Base-by-base conservation (phyloP, 768 basidiomycete genomes). In the Kwoniella botswanensis region DNA sequence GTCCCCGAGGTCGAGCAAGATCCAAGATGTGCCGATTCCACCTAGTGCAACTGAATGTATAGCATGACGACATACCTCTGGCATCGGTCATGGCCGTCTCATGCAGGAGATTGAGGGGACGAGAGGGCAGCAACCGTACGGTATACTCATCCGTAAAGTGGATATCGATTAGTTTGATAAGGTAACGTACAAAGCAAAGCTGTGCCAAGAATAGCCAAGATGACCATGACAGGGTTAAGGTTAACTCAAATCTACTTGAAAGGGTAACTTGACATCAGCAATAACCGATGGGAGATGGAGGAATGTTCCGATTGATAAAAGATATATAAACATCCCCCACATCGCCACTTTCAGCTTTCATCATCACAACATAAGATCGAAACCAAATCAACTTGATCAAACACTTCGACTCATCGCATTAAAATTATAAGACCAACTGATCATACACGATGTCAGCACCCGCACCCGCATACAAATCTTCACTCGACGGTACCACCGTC, bases 401-500 rank as follows among this genome's bases (percentile, higher is more conserved):
- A 26, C 26, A 26, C 26, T 26, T 26, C 26, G 4, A 26, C 3
- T 26, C 26, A 26, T 26, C 4, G 26, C 26, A 10, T 55, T 55
- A 55, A 55, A 26, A 2, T 26, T 26, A 26, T 26, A 26, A 2
- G 26, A 26, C 26, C 26, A 3, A 26, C 26, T 18, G 24, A 55
- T 18, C 11, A 56, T 21, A 43, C 55, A 67, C 56, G 42, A 73
- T 80, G 79, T 77, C 76, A 18, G 75, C 76, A 41, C 76, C 76
- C 6, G 73, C 75, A 24, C 76, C 74, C 57, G 73, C 61, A 35
- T 43, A 77, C 59, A 70, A 74, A 17, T 35, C 70, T 22, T 77
- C 76, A 5, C 68, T 74, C 26, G 76, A 77, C 52, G 75, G 71
- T 22, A 74, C 79, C n/a, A 73, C 72, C 71, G 75, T 72, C 62